These are phyloP conservation scores for Globisporangium cederbergense DNA, from an alignment of 352 stramenopile species.

Conservation along the genomic window DNA sequence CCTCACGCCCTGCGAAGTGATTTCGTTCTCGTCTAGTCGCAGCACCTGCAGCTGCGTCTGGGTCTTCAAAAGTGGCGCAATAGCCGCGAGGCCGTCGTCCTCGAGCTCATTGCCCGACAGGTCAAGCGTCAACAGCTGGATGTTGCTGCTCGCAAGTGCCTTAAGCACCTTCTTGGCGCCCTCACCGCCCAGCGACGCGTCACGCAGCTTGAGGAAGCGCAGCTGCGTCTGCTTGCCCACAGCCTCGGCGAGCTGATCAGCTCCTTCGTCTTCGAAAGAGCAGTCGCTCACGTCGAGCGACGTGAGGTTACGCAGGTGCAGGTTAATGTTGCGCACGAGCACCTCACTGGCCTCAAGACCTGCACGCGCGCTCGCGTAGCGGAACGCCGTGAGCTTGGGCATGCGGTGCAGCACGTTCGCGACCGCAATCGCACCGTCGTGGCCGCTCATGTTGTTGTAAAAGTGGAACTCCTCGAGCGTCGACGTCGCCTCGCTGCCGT, in stretches of 20 bases:
- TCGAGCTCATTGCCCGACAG: constrained; percentile 89
- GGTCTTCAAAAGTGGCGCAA: constrained; percentile 60
- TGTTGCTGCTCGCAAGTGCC: constrained; percentile 52
- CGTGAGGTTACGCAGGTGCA: constrained; percentile 46
- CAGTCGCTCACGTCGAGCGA: constrained; percentile 93
- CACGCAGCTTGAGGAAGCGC: constrained; percentile 82
- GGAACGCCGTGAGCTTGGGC: constrained; percentile 50
- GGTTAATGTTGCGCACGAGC: constrained; percentile 44
- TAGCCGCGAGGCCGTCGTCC: constrained; percentile 56
- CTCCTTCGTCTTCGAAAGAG: constrained; percentile 83
- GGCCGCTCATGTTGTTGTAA: constrained; percentile 86
- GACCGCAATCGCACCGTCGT: constrained; percentile 59
- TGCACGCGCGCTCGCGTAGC: constrained; percentile 65
- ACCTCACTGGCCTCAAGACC: constrained; percentile 46
- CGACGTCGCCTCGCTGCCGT: constrained; percentile 31
- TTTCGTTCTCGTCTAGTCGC: constrained; percentile 79
- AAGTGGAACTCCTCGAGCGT: constrained; percentile 77
- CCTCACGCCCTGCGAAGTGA: constrained; percentile 56
- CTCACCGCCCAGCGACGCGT: constrained; percentile 84
- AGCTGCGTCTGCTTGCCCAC: constrained; percentile 66
- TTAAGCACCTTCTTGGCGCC: constrained; percentile 68
- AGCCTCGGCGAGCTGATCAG: constrained; percentile 59
- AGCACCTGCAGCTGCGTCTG: constrained; percentile 55
- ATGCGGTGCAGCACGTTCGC: constrained; percentile 49
- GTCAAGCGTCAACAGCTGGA: constrained; percentile 78